Conservation (phyloP, 2,329 filamentous ascomycete species). For the Magnaporthiopsis poae region DNA sequence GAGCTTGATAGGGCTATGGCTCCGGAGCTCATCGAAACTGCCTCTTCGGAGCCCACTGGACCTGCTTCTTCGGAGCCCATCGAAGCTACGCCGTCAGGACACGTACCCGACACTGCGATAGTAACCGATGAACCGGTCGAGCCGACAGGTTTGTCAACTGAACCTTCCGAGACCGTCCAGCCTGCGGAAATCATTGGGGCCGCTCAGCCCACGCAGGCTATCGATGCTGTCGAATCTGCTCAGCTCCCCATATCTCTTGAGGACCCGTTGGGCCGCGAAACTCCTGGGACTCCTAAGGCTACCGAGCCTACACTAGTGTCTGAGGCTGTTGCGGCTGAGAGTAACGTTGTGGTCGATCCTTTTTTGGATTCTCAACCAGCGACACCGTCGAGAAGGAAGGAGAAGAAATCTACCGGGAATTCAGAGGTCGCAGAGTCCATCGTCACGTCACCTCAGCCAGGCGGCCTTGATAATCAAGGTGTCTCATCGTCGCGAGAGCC, state of each 20-base stretch:
- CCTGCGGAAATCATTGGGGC: no score
- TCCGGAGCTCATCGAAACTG: not conserved
- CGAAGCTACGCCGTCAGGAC: no score
- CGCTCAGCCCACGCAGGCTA: no score
- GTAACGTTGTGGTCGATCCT: not conserved
- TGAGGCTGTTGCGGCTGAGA: not conserved
- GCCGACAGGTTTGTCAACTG: no score
- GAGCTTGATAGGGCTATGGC: no score
- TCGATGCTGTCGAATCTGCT: not conserved
- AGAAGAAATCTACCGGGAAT: not conserved
- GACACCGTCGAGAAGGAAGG: slow-evolving; percentile 6
- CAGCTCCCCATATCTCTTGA: not conserved
- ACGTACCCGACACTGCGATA: no score
- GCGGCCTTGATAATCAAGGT: not conserved
- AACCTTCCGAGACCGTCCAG: no score
- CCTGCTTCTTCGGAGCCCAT: not conserved
- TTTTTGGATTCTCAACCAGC: not conserved
- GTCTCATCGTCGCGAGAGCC: not conserved
- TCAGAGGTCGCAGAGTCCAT: not conserved
- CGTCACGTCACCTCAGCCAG: not conserved
- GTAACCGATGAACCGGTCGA: no score
- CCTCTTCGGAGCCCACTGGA: not conserved
- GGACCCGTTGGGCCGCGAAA: not conserved
- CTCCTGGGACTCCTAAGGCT: not conserved
- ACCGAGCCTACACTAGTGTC: not conserved